phyloP scores from a whole-genome alignment of 371 early-diverging fungal genomes.

The Mortierella sp. region DNA sequence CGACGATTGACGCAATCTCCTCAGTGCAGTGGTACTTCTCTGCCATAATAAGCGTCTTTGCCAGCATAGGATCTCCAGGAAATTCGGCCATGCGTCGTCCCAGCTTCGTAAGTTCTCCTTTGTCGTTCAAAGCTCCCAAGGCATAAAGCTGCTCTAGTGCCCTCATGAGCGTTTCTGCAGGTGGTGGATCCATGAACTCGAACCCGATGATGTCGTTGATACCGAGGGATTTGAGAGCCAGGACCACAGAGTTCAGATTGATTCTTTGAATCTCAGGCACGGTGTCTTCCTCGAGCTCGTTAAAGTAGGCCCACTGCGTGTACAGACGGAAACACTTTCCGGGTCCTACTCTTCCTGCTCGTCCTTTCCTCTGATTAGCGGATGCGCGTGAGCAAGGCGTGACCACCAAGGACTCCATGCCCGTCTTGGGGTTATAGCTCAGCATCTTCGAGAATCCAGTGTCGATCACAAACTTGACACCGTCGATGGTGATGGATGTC shows the following conservation, averaged over 20 bases:
- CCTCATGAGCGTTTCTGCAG: slow-evolving; percentile 91
- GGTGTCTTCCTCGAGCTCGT: slow-evolving; percentile 94
- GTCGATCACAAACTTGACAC: slow-evolving; percentile 85
- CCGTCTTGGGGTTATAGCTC: slow-evolving; percentile 91
- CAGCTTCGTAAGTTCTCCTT: slow-evolving; percentile 94
- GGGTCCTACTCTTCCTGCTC: slow-evolving; percentile 97
- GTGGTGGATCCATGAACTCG: slow-evolving; percentile 98
- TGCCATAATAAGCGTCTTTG: slow-evolving; percentile 92
- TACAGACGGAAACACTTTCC: slow-evolving; percentile 99
- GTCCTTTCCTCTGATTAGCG: slow-evolving; percentile 97
- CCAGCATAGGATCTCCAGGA: slow-evolving; percentile 96
- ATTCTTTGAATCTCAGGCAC: slow-evolving; percentile 97
- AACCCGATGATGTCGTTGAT: slow-evolving; percentile 96
- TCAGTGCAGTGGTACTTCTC: slow-evolving; percentile 95
- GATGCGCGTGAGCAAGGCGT: slow-evolving; percentile 96
- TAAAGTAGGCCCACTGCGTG: slow-evolving; percentile 94
- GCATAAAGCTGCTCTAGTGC: slow-evolving; percentile 96
- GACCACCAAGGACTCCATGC: slow-evolving; percentile 96
- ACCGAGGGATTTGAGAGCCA: slow-evolving; percentile 94
- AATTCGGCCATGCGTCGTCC: slow-evolving; percentile 99
- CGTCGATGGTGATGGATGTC: slow-evolving; percentile 98
- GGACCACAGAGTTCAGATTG: slow-evolving; percentile 91
- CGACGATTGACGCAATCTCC: slow-evolving; percentile 87
- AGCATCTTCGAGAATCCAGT: slow-evolving; percentile 98
- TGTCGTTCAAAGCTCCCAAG: slow-evolving; percentile 94